Base-by-base conservation (phyloP, 306 rosid genomes). In the Casuarina equisetifolia region DNA sequence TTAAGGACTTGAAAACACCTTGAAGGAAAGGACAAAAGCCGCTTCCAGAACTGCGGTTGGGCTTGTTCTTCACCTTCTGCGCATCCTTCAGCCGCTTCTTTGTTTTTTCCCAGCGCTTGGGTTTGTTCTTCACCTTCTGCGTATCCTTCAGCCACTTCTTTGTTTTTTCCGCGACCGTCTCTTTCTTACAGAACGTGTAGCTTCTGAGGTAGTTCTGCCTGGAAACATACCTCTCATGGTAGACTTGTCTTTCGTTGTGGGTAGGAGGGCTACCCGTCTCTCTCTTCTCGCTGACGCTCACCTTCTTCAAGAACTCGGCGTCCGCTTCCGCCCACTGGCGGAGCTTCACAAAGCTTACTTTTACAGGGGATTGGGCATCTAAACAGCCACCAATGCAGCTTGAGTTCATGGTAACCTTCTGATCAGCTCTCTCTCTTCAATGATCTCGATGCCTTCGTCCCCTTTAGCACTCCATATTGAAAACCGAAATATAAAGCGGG, bases 151-250 rank as follows among this genome's bases (percentile, higher is more conserved):
- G 17, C 66, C 72, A 48, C 52, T 48, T 48, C 13, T 63, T 63
- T 38, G 39, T 75, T 63, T 46, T 67, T 15, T 67, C 50, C 2
- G 36, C 25, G 9, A 17, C 48, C 5, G 44, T 55, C 35, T 75
- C 45, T 59, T 46, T 39, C 57, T 4, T 43, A 25, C 45, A 6
- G 32, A 76, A 67, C 12, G 74, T 57, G 32, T 67, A 75, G 39
- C 57, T 49, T 17, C 40, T 43, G 0, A 76, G 73, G 49, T 66
- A 76, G 6, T 38, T 76, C 42, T 76, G 64, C 73, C 79, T 64
- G 35, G 17, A 43, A 12, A 49, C 73, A 51, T 48, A 66, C 5
- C 59, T n/a, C 53, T 5, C 9, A 39, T 50, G 32, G 43, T 10
- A 6, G 17, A 3, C 32, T n/a, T n/a, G n/a, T 15, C 50, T 32